phyloP scores from a whole-genome alignment of 2,329 filamentous ascomycete genomes.

The Clonostachys rosea region DNA sequence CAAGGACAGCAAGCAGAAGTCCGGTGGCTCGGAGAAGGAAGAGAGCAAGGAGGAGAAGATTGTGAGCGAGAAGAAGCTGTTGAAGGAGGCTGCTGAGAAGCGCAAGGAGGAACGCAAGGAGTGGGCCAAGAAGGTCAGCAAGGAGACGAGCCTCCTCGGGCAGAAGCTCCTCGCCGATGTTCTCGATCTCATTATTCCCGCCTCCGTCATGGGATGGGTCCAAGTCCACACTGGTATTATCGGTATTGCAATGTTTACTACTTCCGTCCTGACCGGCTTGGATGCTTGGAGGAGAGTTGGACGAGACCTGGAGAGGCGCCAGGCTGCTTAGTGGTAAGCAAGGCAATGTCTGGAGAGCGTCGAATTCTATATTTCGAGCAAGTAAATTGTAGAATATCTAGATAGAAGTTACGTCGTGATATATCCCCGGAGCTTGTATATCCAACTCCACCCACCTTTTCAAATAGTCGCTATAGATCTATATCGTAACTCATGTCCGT shows the following conservation, averaged over 20 bases:
- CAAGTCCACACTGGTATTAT: slow-evolving; percentile 43
- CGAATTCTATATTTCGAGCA: too few species aligned
- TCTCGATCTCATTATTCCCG: slow-evolving; percentile 61
- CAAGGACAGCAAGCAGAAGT: slow-evolving; percentile 2
- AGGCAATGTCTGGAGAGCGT: neutral
- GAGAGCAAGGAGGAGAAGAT: slow-evolving; percentile 4
- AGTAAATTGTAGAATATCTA: too few species aligned
- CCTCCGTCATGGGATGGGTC: slow-evolving; percentile 56
- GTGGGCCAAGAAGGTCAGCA: slow-evolving; percentile 19
- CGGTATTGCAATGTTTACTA: slow-evolving; percentile 53
- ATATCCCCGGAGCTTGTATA: neutral
- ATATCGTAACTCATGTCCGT: neutral
- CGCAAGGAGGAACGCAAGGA: slow-evolving; percentile 21
- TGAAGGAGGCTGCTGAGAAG: slow-evolving; percentile 21
- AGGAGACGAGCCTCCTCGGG: slow-evolving; percentile 25
- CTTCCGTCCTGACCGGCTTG: slow-evolving; percentile 54
- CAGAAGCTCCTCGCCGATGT: slow-evolving; percentile 49
- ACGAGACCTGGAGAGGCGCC: slow-evolving; percentile 10
- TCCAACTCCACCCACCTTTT: neutral
- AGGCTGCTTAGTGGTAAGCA: neutral
- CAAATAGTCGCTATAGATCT: neutral
- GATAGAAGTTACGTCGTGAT: too few species aligned
- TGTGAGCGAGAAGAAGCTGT: slow-evolving; percentile 12
- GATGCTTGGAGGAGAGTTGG: slow-evolving; percentile 56
- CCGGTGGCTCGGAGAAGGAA: slow-evolving; percentile 6